Base-by-base conservation (phyloP, 129 eudicot species). In the Saposhnikovia divaricata region DNA sequence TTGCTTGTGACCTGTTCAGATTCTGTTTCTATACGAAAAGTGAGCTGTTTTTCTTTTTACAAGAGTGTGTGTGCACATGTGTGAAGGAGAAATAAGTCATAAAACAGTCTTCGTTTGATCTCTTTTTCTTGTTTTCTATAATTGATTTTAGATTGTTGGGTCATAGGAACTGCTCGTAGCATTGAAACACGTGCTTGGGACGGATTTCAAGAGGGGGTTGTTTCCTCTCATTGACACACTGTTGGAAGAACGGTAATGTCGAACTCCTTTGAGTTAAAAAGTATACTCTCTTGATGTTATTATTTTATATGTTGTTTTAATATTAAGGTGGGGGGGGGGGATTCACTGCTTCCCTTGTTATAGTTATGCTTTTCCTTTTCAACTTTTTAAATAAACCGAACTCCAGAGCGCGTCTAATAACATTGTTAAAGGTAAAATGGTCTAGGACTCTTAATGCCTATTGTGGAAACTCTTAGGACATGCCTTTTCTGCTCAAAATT, bases 1-100 rank as follows among this genome's bases (percentile, higher is more conserved):
- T 90, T 95, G 89, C 97, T 95, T 83, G 98, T 95, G 68, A 95
- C 98, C 34, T 95, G 98, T 87, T 95, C 98, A 42, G 98, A 95
- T 87, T 95, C 97, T 19, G 98, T 92, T 75, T 87, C 98, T 70
- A 95, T 95, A 31, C 88, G 98, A 82, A 92, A 92, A 96, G 98
- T 91, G 83, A 85, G 83, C 40, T 50, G 55, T 73, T 23, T 77
- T 38, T 23, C 31, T 61, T 77, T 48, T 71, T 43, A 57, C 72
- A 53, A 77, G 71, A 37, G 46, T 28, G 6, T 82, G 34, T 61
- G 15, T n/a, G 34, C 16, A 9, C 69, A 61, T 0, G 69, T 61
- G 69, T 5, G 12, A n/a, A 34, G 69, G 14, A 25, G 16, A 61
- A 59, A n/a, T n/a, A n/a, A 9, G 37, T n/a, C 12, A 59, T 59